These are phyloP conservation scores for Globisporangium mamillatum DNA, from an alignment of 352 stramenopile genomes.

Conservation along the genomic window DNA sequence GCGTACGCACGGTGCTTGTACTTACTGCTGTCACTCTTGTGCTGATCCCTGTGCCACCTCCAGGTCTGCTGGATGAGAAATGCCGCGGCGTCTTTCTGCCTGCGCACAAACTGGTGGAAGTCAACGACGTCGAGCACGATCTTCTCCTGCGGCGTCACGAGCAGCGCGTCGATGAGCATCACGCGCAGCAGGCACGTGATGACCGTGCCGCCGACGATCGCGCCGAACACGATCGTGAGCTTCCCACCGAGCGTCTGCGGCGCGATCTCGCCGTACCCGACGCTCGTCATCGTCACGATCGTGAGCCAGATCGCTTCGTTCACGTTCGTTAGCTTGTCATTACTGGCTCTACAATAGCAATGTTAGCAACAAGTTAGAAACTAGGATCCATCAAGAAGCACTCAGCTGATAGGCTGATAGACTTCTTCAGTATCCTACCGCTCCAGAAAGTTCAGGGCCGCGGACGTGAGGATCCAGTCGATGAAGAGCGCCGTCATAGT, in stretches of 20 bases:
- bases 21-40: slow-evolving; percentile 10
- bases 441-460: slow-evolving; percentile 58
- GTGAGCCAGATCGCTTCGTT: slow-evolving; percentile 59
- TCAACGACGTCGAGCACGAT: slow-evolving; percentile 57
- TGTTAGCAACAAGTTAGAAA: background rate
- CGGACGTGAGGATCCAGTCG: slow-evolving; percentile 57
- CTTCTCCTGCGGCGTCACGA: slow-evolving; percentile 51
- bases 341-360: slow-evolving; percentile 29
- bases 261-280: slow-evolving; percentile 57
- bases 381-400: background rate
- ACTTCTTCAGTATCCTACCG: slow-evolving; percentile 21
- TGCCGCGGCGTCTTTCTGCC: slow-evolving; percentile 35
- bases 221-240: slow-evolving; percentile 50
- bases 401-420: background rate
- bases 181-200: slow-evolving; percentile 60
- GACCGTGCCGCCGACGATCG: slow-evolving; percentile 54
- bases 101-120: slow-evolving; percentile 49
- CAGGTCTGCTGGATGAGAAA: slow-evolving; percentile 51
- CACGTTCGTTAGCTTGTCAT: slow-evolving; percentile 36
- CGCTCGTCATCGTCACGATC: slow-evolving; percentile 65
- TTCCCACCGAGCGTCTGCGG: slow-evolving; percentile 52
- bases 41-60: slow-evolving; percentile 26
- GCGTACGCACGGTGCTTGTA: slow-evolving; percentile 40
- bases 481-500: slow-evolving; percentile 33
- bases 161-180: slow-evolving; percentile 55